Conservation (phyloP, 2,329 filamentous ascomycete genomes). For the Didymosphaeria variabile region DNA sequence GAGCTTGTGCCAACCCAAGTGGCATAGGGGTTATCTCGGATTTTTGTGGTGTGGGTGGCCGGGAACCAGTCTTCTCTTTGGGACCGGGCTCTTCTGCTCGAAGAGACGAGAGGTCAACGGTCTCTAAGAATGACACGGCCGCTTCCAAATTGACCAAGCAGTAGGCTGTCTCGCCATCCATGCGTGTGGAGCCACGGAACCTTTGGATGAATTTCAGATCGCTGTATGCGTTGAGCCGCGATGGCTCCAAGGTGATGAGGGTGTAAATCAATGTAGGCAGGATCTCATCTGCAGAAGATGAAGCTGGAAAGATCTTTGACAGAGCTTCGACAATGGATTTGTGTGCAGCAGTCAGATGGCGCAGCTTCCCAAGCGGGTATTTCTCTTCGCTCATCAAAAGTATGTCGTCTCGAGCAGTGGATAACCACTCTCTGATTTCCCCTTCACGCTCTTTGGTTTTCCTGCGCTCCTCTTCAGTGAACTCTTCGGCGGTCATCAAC, state of each 20-base stretch:
- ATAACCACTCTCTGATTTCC: slow-evolving; percentile 77
- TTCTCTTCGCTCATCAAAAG: slow-evolving; percentile 84
- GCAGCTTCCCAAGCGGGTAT: slow-evolving; percentile 90
- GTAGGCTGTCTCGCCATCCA: slow-evolving; percentile 94
- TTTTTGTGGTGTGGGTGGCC: slow-evolving; percentile 56
- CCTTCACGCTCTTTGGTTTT: slow-evolving; percentile 62
- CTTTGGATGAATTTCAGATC: slow-evolving; percentile 94
- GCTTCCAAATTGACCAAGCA: slow-evolving; percentile 96
- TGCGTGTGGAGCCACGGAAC: slow-evolving; percentile 84
- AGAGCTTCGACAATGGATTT: slow-evolving; percentile 93
- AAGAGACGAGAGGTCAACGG: slow-evolving; percentile 89
- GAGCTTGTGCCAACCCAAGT: slow-evolving; percentile 48
- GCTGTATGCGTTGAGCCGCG: slow-evolving; percentile 88
- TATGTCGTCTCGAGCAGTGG: slow-evolving; percentile 72
- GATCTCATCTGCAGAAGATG: slow-evolving; percentile 94
- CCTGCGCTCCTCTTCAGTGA: slow-evolving; percentile 65
- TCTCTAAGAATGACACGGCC: slow-evolving; percentile 92
- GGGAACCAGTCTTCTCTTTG: slow-evolving; percentile 62
- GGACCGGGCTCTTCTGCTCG: slow-evolving; percentile 78
- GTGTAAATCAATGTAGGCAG: slow-evolving; percentile 97
- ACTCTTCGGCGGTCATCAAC: slow-evolving; percentile 63
- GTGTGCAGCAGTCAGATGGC: slow-evolving; percentile 86
- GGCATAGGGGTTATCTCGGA: slow-evolving; percentile 51
- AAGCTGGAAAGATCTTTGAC: slow-evolving; percentile 70
- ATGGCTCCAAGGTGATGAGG: slow-evolving; percentile 87